These are phyloP conservation scores for Ceratocystis ficicola DNA, from an alignment of 2,329 filamentous ascomycete species.

Conservation along the genomic window DNA sequence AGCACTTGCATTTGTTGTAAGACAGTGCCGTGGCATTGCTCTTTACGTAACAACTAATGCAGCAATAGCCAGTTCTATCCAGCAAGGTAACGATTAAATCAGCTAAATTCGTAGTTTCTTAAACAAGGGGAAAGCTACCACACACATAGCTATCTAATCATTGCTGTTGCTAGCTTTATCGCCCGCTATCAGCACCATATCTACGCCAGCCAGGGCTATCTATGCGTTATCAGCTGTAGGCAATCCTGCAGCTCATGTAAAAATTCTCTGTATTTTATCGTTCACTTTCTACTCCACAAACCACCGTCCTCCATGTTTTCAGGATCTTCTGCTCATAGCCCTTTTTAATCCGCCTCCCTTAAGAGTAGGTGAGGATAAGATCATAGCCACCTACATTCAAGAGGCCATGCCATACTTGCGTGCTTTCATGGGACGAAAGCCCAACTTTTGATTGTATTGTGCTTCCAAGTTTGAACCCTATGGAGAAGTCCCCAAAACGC, in stretches of 20 bases:
- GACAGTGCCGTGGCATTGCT: not conserved
- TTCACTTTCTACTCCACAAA: not conserved
- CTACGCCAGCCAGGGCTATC: constrained; percentile 5
- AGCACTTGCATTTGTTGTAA: not conserved
- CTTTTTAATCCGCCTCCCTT: no score
- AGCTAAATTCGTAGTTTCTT: not conserved
- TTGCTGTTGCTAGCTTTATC: constrained; percentile 2
- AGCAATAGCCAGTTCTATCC: not conserved
- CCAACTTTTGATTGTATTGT: no score
- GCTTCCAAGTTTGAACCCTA: not conserved
- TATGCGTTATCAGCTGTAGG: not conserved
- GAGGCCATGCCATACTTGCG: no score
- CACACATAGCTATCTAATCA: constrained; percentile 7
- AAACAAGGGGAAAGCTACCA: not conserved
- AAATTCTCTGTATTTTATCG: not conserved
- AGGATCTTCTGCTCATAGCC: no score
- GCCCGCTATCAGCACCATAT: constrained; percentile 2
- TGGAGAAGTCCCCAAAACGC: not conserved
- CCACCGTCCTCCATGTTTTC: no score
- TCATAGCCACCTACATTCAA: no score
- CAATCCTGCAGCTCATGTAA: not conserved
- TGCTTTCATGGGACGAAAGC: no score
- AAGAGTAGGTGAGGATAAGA: no score
- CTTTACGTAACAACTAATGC: not conserved
- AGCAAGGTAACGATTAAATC: not conserved